Percentiles rank a stretch among this genome's conserved stretches.
Conservation (phyloP, 148 eudicot genomes). For the Fagopyrum esculentum region DNA sequence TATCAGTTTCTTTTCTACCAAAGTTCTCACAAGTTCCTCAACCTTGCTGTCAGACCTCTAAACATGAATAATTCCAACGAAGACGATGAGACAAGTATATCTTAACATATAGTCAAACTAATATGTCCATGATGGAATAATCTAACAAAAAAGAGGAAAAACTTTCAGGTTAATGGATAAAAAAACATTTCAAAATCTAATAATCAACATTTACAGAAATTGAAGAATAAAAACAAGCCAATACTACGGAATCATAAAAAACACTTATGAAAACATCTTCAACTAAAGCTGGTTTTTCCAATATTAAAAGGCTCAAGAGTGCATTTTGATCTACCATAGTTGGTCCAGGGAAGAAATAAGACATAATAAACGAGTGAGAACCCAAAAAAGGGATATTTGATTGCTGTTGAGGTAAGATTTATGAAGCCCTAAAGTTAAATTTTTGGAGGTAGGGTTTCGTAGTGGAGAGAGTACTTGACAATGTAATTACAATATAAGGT, state of each 20-base stretch:
- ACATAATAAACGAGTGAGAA: background rate
- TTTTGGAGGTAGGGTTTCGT: background rate
- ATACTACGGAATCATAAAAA: background rate
- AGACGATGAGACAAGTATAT: background rate
- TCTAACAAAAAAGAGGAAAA: background rate
- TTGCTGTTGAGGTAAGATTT: background rate
- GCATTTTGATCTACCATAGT: background rate
- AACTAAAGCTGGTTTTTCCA: background rate
- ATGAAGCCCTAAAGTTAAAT: background rate
- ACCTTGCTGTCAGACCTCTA: conserved; percentile 70
- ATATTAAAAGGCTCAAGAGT: background rate
- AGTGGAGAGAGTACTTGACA: background rate
- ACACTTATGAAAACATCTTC: background rate
- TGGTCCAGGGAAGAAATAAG: background rate
- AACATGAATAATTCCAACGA: background rate
- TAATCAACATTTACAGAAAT: background rate
- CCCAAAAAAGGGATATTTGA: background rate
- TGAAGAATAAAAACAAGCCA: background rate
- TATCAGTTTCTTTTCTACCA: conserved; percentile 68
- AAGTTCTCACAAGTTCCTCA: conserved; percentile 56
- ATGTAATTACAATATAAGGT: background rate
- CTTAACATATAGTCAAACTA: background rate
- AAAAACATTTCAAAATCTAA: background rate
- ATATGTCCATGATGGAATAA: background rate
- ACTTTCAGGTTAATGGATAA: background rate